Conservation (phyloP, 1,139 yeast species). For the Magnusiomyces tetraspermus region DNA sequence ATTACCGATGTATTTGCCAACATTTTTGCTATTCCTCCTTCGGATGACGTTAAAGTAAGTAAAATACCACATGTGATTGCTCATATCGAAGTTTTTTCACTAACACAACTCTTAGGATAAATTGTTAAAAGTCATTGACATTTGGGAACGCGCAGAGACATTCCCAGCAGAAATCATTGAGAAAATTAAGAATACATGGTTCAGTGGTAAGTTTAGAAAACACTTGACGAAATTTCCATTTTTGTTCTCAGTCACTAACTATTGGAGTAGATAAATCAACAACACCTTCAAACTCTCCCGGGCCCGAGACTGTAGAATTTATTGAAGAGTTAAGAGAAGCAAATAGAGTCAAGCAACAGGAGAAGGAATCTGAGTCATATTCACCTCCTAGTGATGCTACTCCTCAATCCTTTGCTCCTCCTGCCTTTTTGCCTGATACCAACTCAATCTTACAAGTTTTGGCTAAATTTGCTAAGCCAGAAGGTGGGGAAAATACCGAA, state of each 20-base stretch:
- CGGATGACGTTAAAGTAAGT: slow-evolving; percentile 24
- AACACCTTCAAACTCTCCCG: slow-evolving; percentile 40
- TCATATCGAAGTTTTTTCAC: slow-evolving; percentile 30
- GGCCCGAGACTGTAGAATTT: slow-evolving; percentile 12
- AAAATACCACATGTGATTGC: neutral
- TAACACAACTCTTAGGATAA: slow-evolving; percentile 42
- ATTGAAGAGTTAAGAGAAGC: neutral
- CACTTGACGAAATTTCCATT: neutral
- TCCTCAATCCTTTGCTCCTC: slow-evolving; percentile 4
- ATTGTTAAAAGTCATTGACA: slow-evolving; percentile 73
- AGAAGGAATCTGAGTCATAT: slow-evolving; percentile 6
- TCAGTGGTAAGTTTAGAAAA: slow-evolving; percentile 21
- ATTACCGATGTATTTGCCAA: slow-evolving; percentile 30
- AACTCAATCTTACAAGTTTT: slow-evolving; percentile 34
- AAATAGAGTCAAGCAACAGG: slow-evolving; percentile 3
- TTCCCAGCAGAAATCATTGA: slow-evolving; percentile 51
- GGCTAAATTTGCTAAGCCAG: slow-evolving; percentile 31
- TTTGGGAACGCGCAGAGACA: slow-evolving; percentile 84
- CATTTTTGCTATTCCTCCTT: slow-evolving; percentile 22
- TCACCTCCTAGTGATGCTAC: neutral
- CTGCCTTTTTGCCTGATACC: slow-evolving; percentile 27
- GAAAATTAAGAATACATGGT: slow-evolving; percentile 51
- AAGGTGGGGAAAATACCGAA: neutral
- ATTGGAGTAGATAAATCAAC: slow-evolving; percentile 27
- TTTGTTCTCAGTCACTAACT: neutral